A percentile compares a stretch with the other conserved stretches of the same genome.
Evolutionary conservation across 345 rosid genomes (phyloP).

Genomic region (Gossypium arboreum): DNA sequence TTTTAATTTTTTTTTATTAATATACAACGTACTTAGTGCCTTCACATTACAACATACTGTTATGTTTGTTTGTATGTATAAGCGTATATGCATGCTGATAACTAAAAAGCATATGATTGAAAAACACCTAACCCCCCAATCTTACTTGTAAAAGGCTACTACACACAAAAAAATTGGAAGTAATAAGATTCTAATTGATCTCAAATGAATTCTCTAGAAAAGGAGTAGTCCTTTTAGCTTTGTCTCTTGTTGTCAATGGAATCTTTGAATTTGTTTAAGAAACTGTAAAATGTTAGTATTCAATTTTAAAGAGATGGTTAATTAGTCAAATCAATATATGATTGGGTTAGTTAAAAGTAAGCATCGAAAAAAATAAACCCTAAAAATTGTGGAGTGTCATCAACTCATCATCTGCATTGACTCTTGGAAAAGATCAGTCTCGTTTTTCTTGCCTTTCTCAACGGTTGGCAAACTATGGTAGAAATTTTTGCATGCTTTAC

Average conservation of each 20-base stretch:
- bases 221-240: background rate
- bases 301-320: background rate
- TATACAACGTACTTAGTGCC: background rate
- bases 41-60: background rate
- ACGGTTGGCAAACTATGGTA: constrained; percentile 43
- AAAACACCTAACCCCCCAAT: background rate
- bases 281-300: no score
- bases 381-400: constrained; percentile 25
- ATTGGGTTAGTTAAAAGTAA: constrained; percentile 17
- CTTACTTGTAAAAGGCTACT: background rate
- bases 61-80: background rate
- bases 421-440: constrained; percentile 14
- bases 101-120: background rate
- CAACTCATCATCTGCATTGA: constrained; percentile 34
- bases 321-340: constrained; percentile 10
- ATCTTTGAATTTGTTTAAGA: background rate
- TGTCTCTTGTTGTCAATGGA: background rate
- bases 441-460: constrained; percentile 24
- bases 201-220: background rate
- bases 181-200: background rate
- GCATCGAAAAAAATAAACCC: background rate
- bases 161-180: background rate
- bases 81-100: background rate
- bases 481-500: constrained; percentile 26
- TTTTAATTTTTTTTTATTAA: background rate